Percentiles rank a stretch among this genome's conserved stretches.
These are phyloP conservation scores for Pythium dissotocum DNA, from an alignment of 352 stramenopile genomes.

Conservation along the genomic window DNA sequence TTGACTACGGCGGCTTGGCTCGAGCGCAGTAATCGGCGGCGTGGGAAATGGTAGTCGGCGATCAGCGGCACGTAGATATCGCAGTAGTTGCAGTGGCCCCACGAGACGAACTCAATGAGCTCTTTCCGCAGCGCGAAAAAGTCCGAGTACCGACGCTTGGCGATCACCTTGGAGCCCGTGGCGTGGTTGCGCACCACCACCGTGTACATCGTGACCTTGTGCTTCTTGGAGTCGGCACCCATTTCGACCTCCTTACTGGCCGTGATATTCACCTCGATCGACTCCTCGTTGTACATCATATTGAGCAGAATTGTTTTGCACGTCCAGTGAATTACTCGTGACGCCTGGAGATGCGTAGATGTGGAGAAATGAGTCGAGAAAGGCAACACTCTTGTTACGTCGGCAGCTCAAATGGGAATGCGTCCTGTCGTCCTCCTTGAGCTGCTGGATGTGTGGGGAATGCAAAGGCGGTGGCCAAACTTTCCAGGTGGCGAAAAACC, in stretches of 20 bases:
- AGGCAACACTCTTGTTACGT: not conserved
- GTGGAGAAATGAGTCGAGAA: not conserved
- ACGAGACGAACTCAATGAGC: constrained; percentile 79
- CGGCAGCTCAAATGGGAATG: not conserved
- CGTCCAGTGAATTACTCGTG: not conserved
- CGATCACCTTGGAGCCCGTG: constrained; percentile 73
- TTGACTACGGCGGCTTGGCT: constrained; percentile 70
- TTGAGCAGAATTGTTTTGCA: not conserved
- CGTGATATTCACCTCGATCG: constrained; percentile 32
- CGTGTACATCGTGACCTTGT: constrained; percentile 87
- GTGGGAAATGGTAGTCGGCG: constrained; percentile 76
- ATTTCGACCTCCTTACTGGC: constrained; percentile 32
- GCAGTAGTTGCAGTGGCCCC: constrained; percentile 72
- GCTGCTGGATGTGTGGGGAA: constrained; percentile 1
- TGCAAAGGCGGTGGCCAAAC: constrained; percentile 9
- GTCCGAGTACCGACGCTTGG: constrained; percentile 80
- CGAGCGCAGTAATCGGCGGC: constrained; percentile 71
- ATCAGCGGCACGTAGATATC: constrained; percentile 67
- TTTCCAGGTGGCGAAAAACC: constrained; percentile 9
- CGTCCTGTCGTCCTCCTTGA: constrained; percentile 1
- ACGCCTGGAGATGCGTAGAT: not conserved
- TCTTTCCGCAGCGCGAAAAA: constrained; percentile 86
- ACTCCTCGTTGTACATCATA: constrained; percentile 35
- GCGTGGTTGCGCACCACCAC: constrained; percentile 78
- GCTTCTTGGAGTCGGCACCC: constrained; percentile 34